A percentile compares a stretch with the other conserved stretches of the same genome.
phyloP scores from a whole-genome alignment of 805 yeast genomes.

The Phaffomyces opuntiae region DNA sequence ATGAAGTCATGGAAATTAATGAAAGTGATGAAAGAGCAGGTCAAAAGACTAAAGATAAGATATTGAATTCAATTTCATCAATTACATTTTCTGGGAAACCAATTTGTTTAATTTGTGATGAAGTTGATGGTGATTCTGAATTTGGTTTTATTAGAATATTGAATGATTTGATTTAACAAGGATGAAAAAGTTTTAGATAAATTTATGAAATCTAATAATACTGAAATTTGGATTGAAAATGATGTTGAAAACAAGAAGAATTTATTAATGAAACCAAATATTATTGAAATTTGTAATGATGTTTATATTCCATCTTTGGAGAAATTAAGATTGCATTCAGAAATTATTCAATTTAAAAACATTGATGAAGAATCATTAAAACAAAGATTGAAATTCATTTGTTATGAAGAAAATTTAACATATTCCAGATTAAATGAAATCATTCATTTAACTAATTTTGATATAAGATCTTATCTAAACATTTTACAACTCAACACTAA shows the following conservation, averaged over 20 bases:
- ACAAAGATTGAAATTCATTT: slow-evolving; percentile 43
- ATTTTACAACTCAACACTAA: slow-evolving; percentile 57
- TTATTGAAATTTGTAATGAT: slow-evolving; percentile 89
- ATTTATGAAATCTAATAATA: slow-evolving; percentile 16
- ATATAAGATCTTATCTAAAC: slow-evolving; percentile 79
- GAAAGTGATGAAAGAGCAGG: slow-evolving; percentile 78
- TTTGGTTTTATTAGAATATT: slow-evolving; percentile 51
- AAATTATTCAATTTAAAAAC: slow-evolving; percentile 57
- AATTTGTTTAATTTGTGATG: slow-evolving; percentile 80
- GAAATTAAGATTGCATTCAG: slow-evolving; percentile 64
- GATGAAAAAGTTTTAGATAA: slow-evolving; percentile 48
- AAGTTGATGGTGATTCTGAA: slow-evolving; percentile 77
- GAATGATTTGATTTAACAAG: slow-evolving; percentile 49
- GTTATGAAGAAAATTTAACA: slow-evolving; percentile 44
- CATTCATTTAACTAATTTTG: slow-evolving; percentile 68
- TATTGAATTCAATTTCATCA: slow-evolving; percentile 56
- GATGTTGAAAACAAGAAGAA: slow-evolving; percentile 28
- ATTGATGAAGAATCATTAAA: slow-evolving; percentile 43
- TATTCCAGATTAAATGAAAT: slow-evolving; percentile 54
- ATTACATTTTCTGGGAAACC: slow-evolving; percentile 67
- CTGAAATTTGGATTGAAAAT: slow-evolving; percentile 20
- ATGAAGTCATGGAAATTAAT: slow-evolving; percentile 74
- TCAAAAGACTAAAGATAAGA: slow-evolving; percentile 43
- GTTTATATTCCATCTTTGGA: slow-evolving; percentile 71
- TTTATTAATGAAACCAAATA: slow-evolving; percentile 69